Base-by-base conservation (phyloP, 306 rosid species). In the Dryas alaskensis region DNA sequence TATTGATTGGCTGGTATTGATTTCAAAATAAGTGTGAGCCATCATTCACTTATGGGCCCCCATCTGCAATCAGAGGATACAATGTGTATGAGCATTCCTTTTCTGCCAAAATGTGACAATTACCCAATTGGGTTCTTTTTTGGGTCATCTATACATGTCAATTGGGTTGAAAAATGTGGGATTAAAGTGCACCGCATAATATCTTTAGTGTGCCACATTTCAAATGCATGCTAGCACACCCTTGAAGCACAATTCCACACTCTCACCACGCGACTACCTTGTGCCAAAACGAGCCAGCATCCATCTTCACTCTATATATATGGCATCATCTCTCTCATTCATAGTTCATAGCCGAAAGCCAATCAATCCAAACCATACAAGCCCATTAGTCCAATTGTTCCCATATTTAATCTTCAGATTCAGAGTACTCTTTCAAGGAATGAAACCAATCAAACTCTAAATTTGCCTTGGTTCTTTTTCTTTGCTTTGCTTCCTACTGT, bases 211-310 rank as follows among this genome's bases (percentile, higher is more conserved):
- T 70, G 73, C 44, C 55, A 47, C 47, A 48, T 71, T 64, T n/a
- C 49, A 42, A 13, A 3, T 66, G 69, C 77, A 66, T 59, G 67
- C 14, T 5, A 48, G 2, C 82, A 73, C 78, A 78, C 52, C 48
- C 63, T 65, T 5, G 8, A 58, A 71, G 61, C 81, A 19, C 47
- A 48, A 42, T 13, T 58, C 78, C 83, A 73, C 79, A 52, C 60
- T 50, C 70, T 31, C 12, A 12, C 14, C 83, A 79, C 75, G 39
- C 43, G 75, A 40, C 65, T 40, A 19, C 58, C 62, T 54, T 65
- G 50, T 73, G 61, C 14, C 50, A 6, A 19, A 37, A 40, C 65
- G 17, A 16, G 54, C 48, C 71, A 43, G 55, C 65, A 61, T 4
- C 40, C 60, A 4, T 46, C 67, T 43, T 67, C 72, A n/a, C 49